These are phyloP conservation scores for Cryptosporidium baileyi DNA, from an alignment of 169 alveolate genomes.

Conservation along the genomic window DNA sequence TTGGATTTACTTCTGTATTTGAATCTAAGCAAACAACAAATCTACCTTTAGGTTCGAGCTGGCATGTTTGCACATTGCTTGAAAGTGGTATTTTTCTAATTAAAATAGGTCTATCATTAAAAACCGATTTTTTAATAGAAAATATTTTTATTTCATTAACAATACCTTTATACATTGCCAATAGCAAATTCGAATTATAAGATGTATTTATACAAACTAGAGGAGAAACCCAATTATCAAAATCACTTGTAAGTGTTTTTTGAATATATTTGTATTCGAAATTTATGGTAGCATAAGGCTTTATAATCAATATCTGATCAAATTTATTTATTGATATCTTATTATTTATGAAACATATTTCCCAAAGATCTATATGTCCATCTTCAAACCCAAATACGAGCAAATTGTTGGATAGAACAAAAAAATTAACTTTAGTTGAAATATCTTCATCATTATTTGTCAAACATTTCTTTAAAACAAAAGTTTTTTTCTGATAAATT, in stretches of 20 bases:
- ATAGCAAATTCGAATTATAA: neutral
- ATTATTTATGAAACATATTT: too few species aligned
- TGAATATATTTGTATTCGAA: neutral
- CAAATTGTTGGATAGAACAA: neutral
- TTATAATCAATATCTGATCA: neutral
- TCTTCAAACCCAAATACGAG: slow-evolving; percentile 1
- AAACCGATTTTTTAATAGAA: neutral
- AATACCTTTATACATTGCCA: slow-evolving; percentile 28
- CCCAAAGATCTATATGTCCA: slow-evolving; percentile 39
- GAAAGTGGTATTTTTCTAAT: neutral
- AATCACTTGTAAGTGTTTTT: neutral
- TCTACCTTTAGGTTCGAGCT: slow-evolving; percentile 18
- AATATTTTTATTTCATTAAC: slow-evolving; percentile 25
- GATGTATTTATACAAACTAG: neutral
- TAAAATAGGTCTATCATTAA: neutral
- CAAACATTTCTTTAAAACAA: neutral
- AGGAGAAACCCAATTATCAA: slow-evolving; percentile 21
- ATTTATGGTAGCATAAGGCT: neutral
- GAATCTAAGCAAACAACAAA: slow-evolving; percentile 45
- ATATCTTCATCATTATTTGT: neutral
- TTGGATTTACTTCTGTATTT: slow-evolving; percentile 4
- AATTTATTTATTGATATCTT: neutral
- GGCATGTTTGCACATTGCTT: slow-evolving; percentile 38
- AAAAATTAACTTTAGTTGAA: neutral
- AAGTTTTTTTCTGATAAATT: neutral